Conservation (phyloP, 2,329 filamentous ascomycete genomes). For the Leptographium lundbergii region DNA sequence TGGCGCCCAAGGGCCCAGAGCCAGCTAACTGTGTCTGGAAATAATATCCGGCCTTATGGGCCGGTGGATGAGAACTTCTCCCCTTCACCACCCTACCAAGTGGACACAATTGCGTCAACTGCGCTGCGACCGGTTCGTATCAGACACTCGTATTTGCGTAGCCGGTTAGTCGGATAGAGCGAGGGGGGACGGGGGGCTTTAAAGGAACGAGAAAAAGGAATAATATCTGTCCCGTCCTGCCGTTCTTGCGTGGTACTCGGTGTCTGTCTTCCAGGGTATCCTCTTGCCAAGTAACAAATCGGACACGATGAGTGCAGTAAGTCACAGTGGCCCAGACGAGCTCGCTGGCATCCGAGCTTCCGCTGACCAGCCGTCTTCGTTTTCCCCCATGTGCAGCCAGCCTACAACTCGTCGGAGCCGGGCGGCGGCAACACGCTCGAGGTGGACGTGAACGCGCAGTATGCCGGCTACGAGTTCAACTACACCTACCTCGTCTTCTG, state of each 20-base stretch:
- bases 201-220: not conserved
- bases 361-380: not conserved
- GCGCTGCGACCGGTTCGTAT: not conserved
- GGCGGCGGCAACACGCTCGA: conserved; percentile 16
- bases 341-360: not conserved
- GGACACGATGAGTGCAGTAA: not conserved
- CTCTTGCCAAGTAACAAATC: not conserved
- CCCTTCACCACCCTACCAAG: not conserved
- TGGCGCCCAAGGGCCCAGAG: not conserved
- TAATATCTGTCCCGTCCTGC: not conserved
- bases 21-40: not conserved
- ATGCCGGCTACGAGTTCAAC: conserved; percentile 45
- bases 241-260: not conserved
- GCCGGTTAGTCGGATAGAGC: not conserved
- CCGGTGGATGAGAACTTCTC: not conserved
- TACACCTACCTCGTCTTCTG: conserved; percentile 48
- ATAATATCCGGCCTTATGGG: not conserved
- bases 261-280: not conserved
- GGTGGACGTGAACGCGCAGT: conserved; percentile 33
- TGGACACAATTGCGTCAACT: not conserved
- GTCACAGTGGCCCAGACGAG: not conserved
- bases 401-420: conserved; percentile 12
- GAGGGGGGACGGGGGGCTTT: not conserved
- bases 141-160: not conserved
- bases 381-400: not conserved